Conservation (phyloP, 371 early-diverging fungal genomes). For the Choanephora cucurbitarum region DNA sequence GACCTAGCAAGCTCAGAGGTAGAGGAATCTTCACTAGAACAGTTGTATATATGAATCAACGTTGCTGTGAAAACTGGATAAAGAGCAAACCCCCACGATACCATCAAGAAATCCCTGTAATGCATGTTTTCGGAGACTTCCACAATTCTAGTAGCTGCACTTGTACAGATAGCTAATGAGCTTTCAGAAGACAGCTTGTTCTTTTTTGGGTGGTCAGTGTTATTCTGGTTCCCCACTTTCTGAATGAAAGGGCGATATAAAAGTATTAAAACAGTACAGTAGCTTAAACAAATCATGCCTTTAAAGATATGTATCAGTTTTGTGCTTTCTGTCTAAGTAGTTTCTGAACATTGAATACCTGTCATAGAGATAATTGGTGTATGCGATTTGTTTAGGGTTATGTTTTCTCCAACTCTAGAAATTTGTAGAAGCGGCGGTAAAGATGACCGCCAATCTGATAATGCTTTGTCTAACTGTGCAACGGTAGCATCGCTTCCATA, state of each 20-base stretch:
- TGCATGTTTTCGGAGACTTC: conserved; percentile 29
- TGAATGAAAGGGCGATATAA: conserved; percentile 72
- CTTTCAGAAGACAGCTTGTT: conserved; percentile 27
- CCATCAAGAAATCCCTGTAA: conserved; percentile 23
- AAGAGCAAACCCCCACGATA: conserved; percentile 33
- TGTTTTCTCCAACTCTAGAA: conserved; percentile 1
- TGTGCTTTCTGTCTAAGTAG: neutral
- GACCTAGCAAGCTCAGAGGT: conserved; percentile 20
- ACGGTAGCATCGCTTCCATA: conserved; percentile 43
- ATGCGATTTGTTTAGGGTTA: neutral
- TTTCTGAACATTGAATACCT: conserved; percentile 19
- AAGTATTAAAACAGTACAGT: conserved; percentile 70
- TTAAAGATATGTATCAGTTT: neutral
- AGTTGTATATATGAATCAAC: conserved; percentile 25
- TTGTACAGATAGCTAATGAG: conserved; percentile 46
- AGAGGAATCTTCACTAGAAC: conserved; percentile 6
- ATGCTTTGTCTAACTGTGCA: conserved; percentile 28
- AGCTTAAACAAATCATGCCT: conserved; percentile 58
- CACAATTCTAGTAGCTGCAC: conserved; percentile 39
- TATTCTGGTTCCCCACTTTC: conserved; percentile 1
- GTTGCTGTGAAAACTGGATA: conserved; percentile 31
- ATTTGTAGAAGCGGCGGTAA: conserved; percentile 17
- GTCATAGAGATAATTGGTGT: conserved; percentile 23
- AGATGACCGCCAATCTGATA: conserved; percentile 38
- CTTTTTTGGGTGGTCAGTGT: conserved; percentile 2